Evolutionary conservation across 176 grass and related monocot genomes (phyloP).

Genomic region (Musa troglodytarum): DNA sequence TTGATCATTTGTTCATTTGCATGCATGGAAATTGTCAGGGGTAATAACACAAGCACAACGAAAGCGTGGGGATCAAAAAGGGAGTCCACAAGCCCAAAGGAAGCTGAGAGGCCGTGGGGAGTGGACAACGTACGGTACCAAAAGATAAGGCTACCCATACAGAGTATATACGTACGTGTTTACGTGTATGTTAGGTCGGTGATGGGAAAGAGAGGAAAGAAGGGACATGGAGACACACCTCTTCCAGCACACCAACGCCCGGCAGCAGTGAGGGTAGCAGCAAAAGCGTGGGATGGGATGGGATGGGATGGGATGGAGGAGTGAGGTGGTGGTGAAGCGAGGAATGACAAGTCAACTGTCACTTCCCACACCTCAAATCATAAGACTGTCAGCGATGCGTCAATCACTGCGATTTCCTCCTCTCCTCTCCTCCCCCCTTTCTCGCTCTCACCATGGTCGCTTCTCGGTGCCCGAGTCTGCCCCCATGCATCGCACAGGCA

Average conservation of each 20-base stretch:
- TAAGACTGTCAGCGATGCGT: conserved; percentile 46
- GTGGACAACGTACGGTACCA: too few species aligned
- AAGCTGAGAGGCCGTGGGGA: too few species aligned
- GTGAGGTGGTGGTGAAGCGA: background rate
- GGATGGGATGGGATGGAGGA: conserved; percentile 21
- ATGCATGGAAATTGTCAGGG: too few species aligned
- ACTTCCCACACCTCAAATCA: conserved; percentile 45
- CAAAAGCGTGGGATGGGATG: background rate
- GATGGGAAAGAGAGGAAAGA: conserved; percentile 8
- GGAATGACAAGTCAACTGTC: conserved; percentile 48
- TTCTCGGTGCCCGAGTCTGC: too few species aligned
- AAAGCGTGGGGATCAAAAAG: too few species aligned
- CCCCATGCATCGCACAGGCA: too few species aligned
- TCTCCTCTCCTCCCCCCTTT: background rate
- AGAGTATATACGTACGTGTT: too few species aligned
- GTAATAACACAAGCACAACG: too few species aligned
- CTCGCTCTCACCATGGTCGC: too few species aligned
- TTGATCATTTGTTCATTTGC: too few species aligned
- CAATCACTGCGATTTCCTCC: conserved; percentile 13
- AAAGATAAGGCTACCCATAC: too few species aligned
- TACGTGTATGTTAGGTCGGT: background rate
- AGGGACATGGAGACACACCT: conserved; percentile 13
- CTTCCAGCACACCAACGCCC: background rate
- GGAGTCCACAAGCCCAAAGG: too few species aligned
- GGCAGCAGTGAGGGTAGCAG: background rate